Evolutionary conservation across 2,329 filamentous ascomycete genomes (phyloP).

Genomic region (Monilinia laxa): DNA sequence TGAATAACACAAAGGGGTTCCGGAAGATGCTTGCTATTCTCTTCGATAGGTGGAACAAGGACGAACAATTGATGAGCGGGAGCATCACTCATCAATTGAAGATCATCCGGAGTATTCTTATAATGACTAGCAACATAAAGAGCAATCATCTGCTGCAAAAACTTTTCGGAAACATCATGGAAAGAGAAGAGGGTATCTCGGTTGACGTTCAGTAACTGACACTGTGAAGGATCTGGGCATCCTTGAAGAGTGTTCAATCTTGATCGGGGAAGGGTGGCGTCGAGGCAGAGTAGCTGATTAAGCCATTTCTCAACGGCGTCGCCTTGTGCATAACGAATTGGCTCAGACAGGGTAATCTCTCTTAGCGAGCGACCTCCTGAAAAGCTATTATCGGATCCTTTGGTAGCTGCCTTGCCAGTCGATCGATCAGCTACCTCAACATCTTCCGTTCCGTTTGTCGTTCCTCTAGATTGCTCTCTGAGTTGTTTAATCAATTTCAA

Average conservation of each 20-base stretch:
- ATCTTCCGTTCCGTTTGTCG: constrained; percentile 53
- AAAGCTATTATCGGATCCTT: constrained; percentile 58
- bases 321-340: constrained; percentile 89
- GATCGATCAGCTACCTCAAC: constrained; percentile 73
- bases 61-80: constrained; percentile 96
- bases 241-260: constrained; percentile 48
- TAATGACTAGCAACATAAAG: constrained; percentile 97
- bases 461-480: constrained; percentile 81
- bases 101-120: constrained; percentile 95
- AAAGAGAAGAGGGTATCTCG: constrained; percentile 97
- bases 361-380: constrained; percentile 75
- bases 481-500: constrained; percentile 97
- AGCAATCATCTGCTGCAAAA: constrained; percentile 96
- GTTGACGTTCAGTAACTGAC: constrained; percentile 90
- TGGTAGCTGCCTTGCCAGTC: constrained; percentile 66
- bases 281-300: constrained; percentile 88
- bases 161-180: constrained; percentile 94
- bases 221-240: constrained; percentile 86
- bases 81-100: constrained; percentile 98
- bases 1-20: constrained; percentile 95
- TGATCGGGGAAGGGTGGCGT: constrained; percentile 81
- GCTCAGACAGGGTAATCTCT: constrained; percentile 89
- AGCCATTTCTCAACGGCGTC: constrained; percentile 96
- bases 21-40: constrained; percentile 74
- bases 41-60: constrained; percentile 79